phyloP scores from a whole-genome alignment of 2,329 filamentous ascomycete genomes.

The Herpotrichia juniperi region DNA sequence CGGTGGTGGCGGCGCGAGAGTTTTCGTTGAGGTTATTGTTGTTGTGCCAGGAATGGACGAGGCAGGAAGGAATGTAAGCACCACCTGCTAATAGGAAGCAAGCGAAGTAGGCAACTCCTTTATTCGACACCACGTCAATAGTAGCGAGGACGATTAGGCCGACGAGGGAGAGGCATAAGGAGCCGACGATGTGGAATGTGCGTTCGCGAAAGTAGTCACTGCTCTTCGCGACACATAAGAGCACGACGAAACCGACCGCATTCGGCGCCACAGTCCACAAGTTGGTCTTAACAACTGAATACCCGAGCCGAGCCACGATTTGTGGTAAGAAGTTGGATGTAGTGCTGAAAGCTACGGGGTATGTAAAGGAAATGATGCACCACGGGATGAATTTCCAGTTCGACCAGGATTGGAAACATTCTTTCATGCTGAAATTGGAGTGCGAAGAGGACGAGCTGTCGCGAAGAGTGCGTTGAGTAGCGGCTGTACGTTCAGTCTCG shows the following conservation, averaged over 20 bases:
- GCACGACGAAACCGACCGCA: slow-evolving; percentile 53
- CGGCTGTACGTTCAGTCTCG: slow-evolving; percentile 45
- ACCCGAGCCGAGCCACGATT: slow-evolving; percentile 54
- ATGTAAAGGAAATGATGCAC: slow-evolving; percentile 56
- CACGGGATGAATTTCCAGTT: slow-evolving; percentile 52
- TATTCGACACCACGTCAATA: slow-evolving; percentile 50
- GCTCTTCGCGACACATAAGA: slow-evolving; percentile 52
- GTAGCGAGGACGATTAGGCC: slow-evolving; percentile 54
- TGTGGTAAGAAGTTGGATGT: slow-evolving; percentile 56
- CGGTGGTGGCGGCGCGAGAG: slow-evolving; percentile 55
- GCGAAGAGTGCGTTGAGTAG: slow-evolving; percentile 51
- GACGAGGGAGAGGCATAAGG: slow-evolving; percentile 47
- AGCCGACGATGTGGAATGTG: slow-evolving; percentile 53
- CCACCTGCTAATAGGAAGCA: slow-evolving; percentile 56
- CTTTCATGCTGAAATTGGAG: slow-evolving; percentile 46
- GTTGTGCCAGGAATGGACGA: slow-evolving; percentile 60
- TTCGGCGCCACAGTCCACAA: slow-evolving; percentile 58
- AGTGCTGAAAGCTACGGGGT: slow-evolving; percentile 55
- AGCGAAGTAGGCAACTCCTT: slow-evolving; percentile 57
- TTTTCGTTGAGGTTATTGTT: slow-evolving; percentile 61
- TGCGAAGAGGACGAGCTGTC: slow-evolving; percentile 52
- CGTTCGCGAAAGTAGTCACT: slow-evolving; percentile 55
- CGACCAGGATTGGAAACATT: slow-evolving; percentile 52
- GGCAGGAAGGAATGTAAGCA: slow-evolving; percentile 54
- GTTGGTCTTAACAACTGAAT: slow-evolving; percentile 54